These are phyloP conservation scores for Trichophyton schoenleinii DNA, from an alignment of 2,329 filamentous ascomycete genomes.

Conservation along the genomic window DNA sequence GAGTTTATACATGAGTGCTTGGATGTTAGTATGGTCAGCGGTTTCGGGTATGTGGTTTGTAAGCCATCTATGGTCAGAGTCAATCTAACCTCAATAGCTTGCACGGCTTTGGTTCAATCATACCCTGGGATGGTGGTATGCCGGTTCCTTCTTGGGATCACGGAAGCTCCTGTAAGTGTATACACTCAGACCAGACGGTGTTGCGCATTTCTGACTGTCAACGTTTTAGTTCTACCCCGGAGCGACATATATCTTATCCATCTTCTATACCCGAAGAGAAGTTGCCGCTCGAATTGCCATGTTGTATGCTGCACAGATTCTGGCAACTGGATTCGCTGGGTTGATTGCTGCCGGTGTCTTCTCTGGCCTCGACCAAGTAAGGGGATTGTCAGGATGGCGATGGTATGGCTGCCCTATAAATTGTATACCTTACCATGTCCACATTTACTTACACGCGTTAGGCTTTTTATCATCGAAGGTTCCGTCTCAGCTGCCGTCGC, in stretches of 20 bases:
- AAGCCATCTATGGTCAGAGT: background rate
- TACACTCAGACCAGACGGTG: background rate
- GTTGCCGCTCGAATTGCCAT: constrained; percentile 14
- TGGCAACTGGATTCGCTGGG: constrained; percentile 14
- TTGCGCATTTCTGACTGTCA: background rate
- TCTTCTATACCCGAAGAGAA: constrained; percentile 51
- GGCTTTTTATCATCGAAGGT: constrained; percentile 16
- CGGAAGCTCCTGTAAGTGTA: constrained; percentile 17
- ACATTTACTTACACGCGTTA: background rate
- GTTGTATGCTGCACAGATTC: constrained; percentile 14
- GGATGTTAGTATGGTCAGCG: constrained; percentile 5
- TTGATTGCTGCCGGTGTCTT: constrained; percentile 17
- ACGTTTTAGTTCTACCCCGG: constrained; percentile 44
- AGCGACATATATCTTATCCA: constrained; percentile 49
- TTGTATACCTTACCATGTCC: constrained; percentile 16
- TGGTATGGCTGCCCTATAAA: constrained; percentile 38
- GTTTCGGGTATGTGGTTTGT: constrained; percentile 7
- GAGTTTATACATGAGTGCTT: constrained; percentile 14
- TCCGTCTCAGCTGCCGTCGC: constrained; percentile 11
- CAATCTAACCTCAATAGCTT: constrained; percentile 15
- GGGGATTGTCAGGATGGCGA: constrained; percentile 28
- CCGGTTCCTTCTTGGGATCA: constrained; percentile 14
- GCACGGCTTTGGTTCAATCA: constrained; percentile 32
- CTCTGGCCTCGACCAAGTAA: constrained; percentile 19
- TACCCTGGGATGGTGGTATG: constrained; percentile 31